Conservation (phyloP, 2,329 filamentous ascomycete species). For the Alternaria alternata region DNA sequence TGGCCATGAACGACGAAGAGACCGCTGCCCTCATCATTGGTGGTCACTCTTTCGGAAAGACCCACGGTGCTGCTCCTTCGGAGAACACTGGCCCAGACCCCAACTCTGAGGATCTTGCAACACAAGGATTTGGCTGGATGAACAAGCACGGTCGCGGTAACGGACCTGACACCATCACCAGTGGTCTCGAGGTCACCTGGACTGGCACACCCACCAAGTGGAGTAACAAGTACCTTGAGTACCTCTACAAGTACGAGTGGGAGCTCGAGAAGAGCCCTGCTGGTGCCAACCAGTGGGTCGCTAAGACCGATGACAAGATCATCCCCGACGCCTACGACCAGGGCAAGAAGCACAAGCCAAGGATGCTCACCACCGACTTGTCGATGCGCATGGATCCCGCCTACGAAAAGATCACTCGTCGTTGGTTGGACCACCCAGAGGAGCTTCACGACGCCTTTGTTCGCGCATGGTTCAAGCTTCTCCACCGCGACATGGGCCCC, state of each 20-base stretch:
- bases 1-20: constrained; percentile 86
- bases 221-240: constrained; percentile 77
- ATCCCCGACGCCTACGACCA: constrained; percentile 76
- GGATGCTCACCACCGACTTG: constrained; percentile 79
- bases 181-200: constrained; percentile 81
- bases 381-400: constrained; percentile 73
- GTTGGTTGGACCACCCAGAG: constrained; percentile 73
- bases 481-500: constrained; percentile 82
- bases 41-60: constrained; percentile 83
- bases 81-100: constrained; percentile 74
- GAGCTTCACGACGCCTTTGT: constrained; percentile 74
- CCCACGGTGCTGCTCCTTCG: constrained; percentile 73
- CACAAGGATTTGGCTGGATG: constrained; percentile 76
- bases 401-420: constrained; percentile 79
- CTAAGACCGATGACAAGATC: constrained; percentile 70
- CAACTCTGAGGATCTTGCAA: constrained; percentile 68
- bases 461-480: constrained; percentile 83
- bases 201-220: constrained; percentile 78
- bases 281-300: constrained; percentile 79
- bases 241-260: constrained; percentile 82
- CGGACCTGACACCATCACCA: constrained; percentile 77
- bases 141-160: constrained; percentile 72
- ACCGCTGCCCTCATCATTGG: constrained; percentile 81
- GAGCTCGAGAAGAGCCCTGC: constrained; percentile 77
- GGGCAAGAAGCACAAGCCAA: constrained; percentile 76